Evolutionary conservation across 768 basidiomycete species (phyloP), one percentile per base, ranked within the genome.

Genomic region (Cyclocybe cylindracea): DNA sequence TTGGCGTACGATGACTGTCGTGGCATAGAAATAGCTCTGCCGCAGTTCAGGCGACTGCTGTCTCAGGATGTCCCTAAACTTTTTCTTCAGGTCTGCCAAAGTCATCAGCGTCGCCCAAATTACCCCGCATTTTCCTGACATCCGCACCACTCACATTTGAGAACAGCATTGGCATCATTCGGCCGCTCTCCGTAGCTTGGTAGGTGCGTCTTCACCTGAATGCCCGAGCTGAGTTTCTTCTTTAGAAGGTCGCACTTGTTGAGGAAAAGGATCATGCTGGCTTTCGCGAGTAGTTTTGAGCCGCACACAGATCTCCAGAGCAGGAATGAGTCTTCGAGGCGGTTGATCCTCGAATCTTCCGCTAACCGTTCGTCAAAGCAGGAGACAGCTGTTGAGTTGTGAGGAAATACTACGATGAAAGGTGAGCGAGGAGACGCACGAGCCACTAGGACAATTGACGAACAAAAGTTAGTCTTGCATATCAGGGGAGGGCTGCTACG

Each of bases 221-320:
- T 69, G 0, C 84, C 83, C 1, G 63, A 61, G 24, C 67, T 65
- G 29, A 87, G 69, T 49, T 77, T 77, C 58, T 74, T 64, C 53
- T 79, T 71, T 2, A 90, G 68, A 3, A 89, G 64, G 53, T 91
- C 89, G 53, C 80, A 79, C 54, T 91, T 91, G 65, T 91, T 91
- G 50, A 89, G 68, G 66, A 91, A 91, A 18, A 89, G 74, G 41
- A 89, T 80, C 50, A 89, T 74, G 48, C 82, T 84, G 10, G 82
- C 76, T 48, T 78, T 79, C 7, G 77, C 66, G 7, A 91, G 80
- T 1, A 90, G 72, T 57, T 72, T 74, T 33, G 80, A 84, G 13
- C 73, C 61, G 68, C 85, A 87, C 37, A 91, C 74, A 1, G 79
- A 74, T 31, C 72, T 76, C 87, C 87, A 91, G 2, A 91, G 76